A percentile compares a stretch with the other conserved stretches of the same genome.
Evolutionary conservation across 352 stramenopile species (phyloP).

Genomic region (Pythium dissimile): DNA sequence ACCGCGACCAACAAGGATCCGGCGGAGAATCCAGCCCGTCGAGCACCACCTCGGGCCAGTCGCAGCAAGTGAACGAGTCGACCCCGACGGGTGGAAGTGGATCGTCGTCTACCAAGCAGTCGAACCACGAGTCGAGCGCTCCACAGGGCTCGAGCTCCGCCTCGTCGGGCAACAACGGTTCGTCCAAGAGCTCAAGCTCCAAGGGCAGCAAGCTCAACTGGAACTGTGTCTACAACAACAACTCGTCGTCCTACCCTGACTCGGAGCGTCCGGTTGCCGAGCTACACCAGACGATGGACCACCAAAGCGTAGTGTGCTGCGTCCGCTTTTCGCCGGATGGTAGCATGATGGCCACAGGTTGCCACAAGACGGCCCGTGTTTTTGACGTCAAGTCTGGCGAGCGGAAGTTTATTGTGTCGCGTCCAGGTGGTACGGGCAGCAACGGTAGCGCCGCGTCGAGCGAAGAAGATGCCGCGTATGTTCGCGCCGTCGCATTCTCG

Average conservation of each 20-base stretch:
- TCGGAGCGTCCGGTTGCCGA: constrained; percentile 77
- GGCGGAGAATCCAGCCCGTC: constrained; percentile 55
- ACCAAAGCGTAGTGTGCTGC: constrained; percentile 87
- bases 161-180: constrained; percentile 30
- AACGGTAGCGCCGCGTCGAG: constrained; percentile 38
- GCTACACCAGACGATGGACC: constrained; percentile 87
- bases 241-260: constrained; percentile 64
- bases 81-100: constrained; percentile 26
- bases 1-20: constrained; percentile 47
- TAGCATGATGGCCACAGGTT: constrained; percentile 83
- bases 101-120: constrained; percentile 20
- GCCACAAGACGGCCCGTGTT: constrained; percentile 84
- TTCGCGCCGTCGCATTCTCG: constrained; percentile 83
- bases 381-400: constrained; percentile 85
- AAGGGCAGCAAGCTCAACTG: constrained; percentile 85
- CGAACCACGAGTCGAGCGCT: constrained; percentile 12
- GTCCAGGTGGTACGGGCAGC: constrained; percentile 45
- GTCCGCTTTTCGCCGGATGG: constrained; percentile 82
- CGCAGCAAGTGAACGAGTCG: constrained; percentile 22
- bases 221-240: constrained; percentile 82
- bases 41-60: constrained; percentile 25
- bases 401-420: constrained; percentile 77
- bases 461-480: constrained; percentile 77
- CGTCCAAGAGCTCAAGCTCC: constrained; percentile 70
- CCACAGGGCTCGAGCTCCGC: constrained; percentile 12